A percentile compares a stretch with the other conserved stretches of the same genome.
Evolutionary conservation across 1,284 basidiomycete species (phyloP).

Genomic region (Malassezia sympodialis): DNA sequence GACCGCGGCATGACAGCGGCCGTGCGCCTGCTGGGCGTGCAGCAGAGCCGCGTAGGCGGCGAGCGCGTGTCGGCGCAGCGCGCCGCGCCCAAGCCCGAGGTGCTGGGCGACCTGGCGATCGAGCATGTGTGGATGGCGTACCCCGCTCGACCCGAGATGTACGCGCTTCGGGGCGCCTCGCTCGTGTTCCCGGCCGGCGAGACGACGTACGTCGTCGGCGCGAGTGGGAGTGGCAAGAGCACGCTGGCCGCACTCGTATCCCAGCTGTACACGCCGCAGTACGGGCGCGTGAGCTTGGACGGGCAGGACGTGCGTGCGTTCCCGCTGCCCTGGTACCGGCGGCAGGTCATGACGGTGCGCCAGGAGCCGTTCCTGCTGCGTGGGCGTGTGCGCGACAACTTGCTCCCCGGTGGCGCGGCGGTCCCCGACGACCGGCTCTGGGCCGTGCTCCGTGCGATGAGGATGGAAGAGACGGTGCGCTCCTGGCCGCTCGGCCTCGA

Average conservation of each 20-base stretch:
- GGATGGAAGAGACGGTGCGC: conserved; percentile 76
- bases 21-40: conserved; percentile 59
- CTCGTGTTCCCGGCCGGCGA: conserved; percentile 69
- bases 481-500: conserved; percentile 80
- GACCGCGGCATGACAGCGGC: conserved; percentile 79
- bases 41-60: neutral
- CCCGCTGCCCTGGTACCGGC: conserved; percentile 63
- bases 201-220: conserved; percentile 83
- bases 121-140: conserved; percentile 71
- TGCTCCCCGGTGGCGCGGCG: conserved; percentile 63
- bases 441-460: conserved; percentile 69
- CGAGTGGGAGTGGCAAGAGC: conserved; percentile 84
- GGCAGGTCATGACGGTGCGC: conserved; percentile 66
- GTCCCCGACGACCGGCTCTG: conserved; percentile 59
- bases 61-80: neutral
- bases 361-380: conserved; percentile 72
- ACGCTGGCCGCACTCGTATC: conserved; percentile 75
- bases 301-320: conserved; percentile 64
- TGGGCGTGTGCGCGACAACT: conserved; percentile 74
- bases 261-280: conserved; percentile 58
- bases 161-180: conserved; percentile 58
- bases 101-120: neutral
- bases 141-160: conserved; percentile 63
- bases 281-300: conserved; percentile 61
- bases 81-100: neutral